A percentile compares a stretch with the other conserved stretches of the same genome.
Evolutionary conservation across 148 eudicot genomes (phyloP).

Genomic region (Vaccinium corymbosum): DNA sequence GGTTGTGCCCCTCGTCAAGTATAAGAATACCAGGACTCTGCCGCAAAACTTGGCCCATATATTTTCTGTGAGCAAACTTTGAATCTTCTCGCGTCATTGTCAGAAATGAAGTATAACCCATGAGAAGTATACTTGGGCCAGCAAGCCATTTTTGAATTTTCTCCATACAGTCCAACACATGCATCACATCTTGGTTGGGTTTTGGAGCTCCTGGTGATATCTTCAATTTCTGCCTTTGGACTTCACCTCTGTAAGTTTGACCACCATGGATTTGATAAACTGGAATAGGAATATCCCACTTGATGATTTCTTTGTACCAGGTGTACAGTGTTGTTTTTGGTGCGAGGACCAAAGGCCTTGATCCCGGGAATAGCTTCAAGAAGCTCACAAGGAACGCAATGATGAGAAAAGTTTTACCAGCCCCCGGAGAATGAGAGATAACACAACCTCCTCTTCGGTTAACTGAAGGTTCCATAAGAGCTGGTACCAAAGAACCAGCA

Average conservation of each 20-base stretch:
- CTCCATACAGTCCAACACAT: conserved; percentile 88
- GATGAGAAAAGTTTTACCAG: conserved; percentile 89
- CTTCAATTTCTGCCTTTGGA: conserved; percentile 55
- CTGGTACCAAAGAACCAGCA: conserved; percentile 80
- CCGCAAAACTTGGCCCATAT: conserved; percentile 81
- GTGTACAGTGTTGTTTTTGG: conserved; percentile 98
- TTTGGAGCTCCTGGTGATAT: conserved; percentile 54
- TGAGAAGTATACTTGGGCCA: conserved; percentile 90
- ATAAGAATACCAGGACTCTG: conserved; percentile 84
- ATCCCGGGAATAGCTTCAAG: conserved; percentile 86
- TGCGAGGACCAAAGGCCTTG: conserved; percentile 91
- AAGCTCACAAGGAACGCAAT: conserved; percentile 89
- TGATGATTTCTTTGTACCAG: conserved; percentile 94
- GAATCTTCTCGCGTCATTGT: conserved; percentile 90
- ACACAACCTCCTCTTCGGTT: conserved; percentile 91
- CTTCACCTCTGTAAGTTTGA: conserved; percentile 73
- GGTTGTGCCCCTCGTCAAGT: conserved; percentile 97
- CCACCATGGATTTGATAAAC: conserved; percentile 98
- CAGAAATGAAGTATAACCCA: conserved; percentile 96
- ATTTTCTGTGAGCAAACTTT: conserved; percentile 76
- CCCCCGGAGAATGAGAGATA: conserved; percentile 95
- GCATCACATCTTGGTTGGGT: conserved; percentile 88
- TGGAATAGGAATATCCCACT: conserved; percentile 94
- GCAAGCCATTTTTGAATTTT: conserved; percentile 94
- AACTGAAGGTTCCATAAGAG: conserved; percentile 61